phyloP scores from a whole-genome alignment of 2,329 filamentous ascomycete species.

The Sclerotinia subarctica region DNA sequence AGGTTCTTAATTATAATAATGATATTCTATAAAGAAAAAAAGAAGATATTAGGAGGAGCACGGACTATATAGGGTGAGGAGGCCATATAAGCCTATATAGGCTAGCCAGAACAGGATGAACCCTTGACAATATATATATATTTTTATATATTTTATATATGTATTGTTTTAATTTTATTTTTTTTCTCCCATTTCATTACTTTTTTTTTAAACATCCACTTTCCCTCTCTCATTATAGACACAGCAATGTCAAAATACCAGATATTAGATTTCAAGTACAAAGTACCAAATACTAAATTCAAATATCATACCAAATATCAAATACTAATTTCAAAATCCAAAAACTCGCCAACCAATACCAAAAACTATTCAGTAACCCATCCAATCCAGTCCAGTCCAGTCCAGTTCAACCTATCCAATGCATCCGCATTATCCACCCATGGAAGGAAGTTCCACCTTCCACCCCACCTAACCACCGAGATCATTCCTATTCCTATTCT shows the following conservation, averaged over 20 bases:
- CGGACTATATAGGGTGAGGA: too few relatives aligned
- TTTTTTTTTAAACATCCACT: too few relatives aligned
- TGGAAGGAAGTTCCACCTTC: background rate
- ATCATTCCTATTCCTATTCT: background rate
- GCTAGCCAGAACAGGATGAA: too few relatives aligned
- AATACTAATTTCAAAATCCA: background rate
- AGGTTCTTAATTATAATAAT: too few relatives aligned
- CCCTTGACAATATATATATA: too few relatives aligned
- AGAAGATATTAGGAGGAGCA: too few relatives aligned
- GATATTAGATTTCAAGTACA: background rate
- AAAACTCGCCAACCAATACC: background rate
- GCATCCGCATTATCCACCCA: constrained; percentile 5
- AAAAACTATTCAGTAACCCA: background rate
- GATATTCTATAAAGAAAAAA: too few relatives aligned
- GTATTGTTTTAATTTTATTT: too few relatives aligned
- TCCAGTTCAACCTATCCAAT: background rate
- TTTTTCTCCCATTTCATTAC: too few relatives aligned
- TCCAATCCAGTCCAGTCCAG: background rate
- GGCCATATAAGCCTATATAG: too few relatives aligned
- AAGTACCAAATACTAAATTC: background rate
- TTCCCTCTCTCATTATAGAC: background rate
- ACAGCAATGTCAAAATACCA: background rate
- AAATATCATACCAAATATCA: background rate
- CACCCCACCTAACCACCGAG: background rate
- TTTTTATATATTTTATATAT: too few relatives aligned